phyloP scores from a whole-genome alignment of 805 yeast species.

The Lipomyces chichibuensis region DNA sequence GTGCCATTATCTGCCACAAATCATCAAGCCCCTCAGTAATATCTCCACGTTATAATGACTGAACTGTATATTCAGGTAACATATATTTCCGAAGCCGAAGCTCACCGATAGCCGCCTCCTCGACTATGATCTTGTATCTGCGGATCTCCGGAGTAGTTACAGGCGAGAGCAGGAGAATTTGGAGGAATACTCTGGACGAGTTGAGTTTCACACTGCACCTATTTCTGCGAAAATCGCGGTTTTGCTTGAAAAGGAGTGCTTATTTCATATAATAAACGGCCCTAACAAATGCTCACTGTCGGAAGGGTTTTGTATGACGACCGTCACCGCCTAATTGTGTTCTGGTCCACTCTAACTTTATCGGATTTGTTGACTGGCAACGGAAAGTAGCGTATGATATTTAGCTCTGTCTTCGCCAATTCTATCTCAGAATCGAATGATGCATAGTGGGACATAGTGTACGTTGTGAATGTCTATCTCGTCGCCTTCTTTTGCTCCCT shows the following conservation, averaged over 20 bases:
- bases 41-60: not conserved
- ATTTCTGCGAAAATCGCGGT: too few species aligned
- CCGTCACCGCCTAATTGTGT: not conserved
- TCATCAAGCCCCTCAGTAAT: not conserved
- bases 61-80: not conserved
- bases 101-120: not conserved
- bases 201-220: too few species aligned
- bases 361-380: not conserved
- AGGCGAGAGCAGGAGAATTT: too few species aligned
- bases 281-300: too few species aligned
- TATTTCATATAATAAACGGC: too few species aligned
- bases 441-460: conserved; percentile 1
- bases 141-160: too few species aligned
- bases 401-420: not conserved
- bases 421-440: not conserved
- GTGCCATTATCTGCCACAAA: conserved; percentile 12
- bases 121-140: not conserved
- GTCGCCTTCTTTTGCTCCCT: not conserved
- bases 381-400: not conserved
- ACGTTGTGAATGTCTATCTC: conserved; percentile 4
- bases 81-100: not conserved
- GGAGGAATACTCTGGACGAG: too few species aligned
- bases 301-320: too few species aligned
- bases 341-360: not conserved
- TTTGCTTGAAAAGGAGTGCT: too few species aligned